Base-by-base conservation (phyloP, 768 basidiomycete species). In the Daedalea quercina region DNA sequence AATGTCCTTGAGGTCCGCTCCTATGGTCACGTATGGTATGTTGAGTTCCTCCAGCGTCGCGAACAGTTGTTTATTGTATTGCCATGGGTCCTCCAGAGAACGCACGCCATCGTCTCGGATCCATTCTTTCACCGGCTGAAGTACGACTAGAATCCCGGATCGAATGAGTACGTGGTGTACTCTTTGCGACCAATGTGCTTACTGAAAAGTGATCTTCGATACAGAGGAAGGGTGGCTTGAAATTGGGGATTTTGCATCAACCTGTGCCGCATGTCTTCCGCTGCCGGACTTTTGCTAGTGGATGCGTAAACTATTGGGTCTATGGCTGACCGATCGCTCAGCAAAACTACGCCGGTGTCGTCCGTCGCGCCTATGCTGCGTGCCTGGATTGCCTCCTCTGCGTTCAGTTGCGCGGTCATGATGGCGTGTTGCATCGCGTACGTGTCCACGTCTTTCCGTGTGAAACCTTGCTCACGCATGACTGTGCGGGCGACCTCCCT, bases 361-460 rank as follows among this genome's bases (percentile, higher is more conserved):
- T 40, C 54, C 33, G 47, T 48, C 42, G 51, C 53, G 44, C 45
- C 40, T 3, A 52, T 59, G 11, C 28, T 43, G 41, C n/a, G 42
- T 23, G 31, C 19, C 3, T 51, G 46, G 13, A 55, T 60, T 2
- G 63, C 59, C 22, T 54, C 57, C 66, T 85, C 82, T 47, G 65
- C 70, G 26, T 67, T 57, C 53, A 82, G 54, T 53, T 87, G 82
- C 1, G 76, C 79, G 6, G 71, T 53, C 77, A 85, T 74, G 47
- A 87, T 86, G 7, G 78, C 79, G 40, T 65, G 56, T 63, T 86
- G 84, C 84, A 87, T 85, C 53, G 78, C 71, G 34, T 81, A 62
- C 44, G 65, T 71, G 11, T 68, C 70, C 20, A 79, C 71, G 50
- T 82, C 73, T 22, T 72, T 60, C 33, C 82, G 70, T 19, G 77